Percentiles rank a stretch among this genome's conserved stretches.
These are phyloP conservation scores for Tetradesmus lagerheimii DNA, from an alignment of 139 green algal species.

Conservation along the genomic window DNA sequence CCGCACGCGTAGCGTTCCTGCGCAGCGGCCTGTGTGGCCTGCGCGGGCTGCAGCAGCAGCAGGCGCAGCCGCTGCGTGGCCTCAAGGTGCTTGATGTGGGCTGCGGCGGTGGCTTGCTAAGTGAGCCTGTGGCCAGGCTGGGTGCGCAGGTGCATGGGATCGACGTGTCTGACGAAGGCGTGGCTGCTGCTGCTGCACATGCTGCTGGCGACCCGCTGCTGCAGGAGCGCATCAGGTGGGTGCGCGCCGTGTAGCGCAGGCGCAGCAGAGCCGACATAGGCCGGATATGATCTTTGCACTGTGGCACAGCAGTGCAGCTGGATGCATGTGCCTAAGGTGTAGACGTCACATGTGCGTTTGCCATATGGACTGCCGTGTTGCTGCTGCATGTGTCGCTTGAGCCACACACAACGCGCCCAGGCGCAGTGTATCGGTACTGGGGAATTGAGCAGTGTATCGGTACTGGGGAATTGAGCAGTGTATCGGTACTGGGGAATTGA, in stretches of 20 bases:
- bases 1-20: conserved; percentile 84
- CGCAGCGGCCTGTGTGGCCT: conserved; percentile 62
- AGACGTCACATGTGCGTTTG: too few species aligned
- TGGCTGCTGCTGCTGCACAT: conserved; percentile 64
- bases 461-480: neutral
- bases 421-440: too few species aligned
- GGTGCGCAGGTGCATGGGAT: conserved; percentile 76
- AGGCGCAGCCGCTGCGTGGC: conserved; percentile 51
- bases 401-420: too few species aligned
- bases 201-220: conserved; percentile 61
- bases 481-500: neutral
- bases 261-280: too few species aligned
- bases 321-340: neutral
- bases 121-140: conserved; percentile 84
- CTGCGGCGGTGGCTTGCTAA: conserved; percentile 90
- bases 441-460: neutral
- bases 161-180: conserved; percentile 69
- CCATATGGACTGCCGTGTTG: too few species aligned
- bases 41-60: conserved; percentile 31
- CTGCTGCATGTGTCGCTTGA: too few species aligned
- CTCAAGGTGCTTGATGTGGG: conserved; percentile 88
- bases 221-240: conserved; percentile 52
- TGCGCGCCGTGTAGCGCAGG: too few species aligned
- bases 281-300: too few species aligned
- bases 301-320: neutral